Conservation (phyloP, 108 stramenopile species). For the Asterionellopsis glacialis region DNA sequence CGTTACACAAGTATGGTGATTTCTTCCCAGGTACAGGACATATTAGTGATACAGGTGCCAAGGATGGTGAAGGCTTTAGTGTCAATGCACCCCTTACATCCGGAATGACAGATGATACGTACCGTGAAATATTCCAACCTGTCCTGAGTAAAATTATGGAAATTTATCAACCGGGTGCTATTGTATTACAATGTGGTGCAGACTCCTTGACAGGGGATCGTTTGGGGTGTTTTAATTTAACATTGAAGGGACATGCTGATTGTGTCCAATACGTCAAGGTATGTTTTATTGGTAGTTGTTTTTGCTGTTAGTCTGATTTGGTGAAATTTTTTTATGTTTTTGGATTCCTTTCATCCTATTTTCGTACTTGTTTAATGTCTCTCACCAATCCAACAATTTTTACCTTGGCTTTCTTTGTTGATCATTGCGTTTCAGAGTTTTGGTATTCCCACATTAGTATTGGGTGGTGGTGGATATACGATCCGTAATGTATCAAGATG, state of each 20-base stretch:
- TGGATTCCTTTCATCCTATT: no score
- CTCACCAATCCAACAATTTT: no score
- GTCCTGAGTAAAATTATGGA: slow-evolving; percentile 97
- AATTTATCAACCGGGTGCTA: slow-evolving; percentile 92
- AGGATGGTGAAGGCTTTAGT: slow-evolving; percentile 89
- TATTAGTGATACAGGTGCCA: slow-evolving; percentile 93
- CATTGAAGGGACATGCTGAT: slow-evolving; percentile 88
- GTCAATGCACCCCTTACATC: slow-evolving; percentile 97
- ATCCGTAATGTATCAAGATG: slow-evolving; percentile 97
- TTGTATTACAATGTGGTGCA: slow-evolving; percentile 99
- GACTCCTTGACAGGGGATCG: slow-evolving; percentile 97
- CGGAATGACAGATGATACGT: slow-evolving; percentile 94
- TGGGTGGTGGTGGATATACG: slow-evolving; percentile 99
- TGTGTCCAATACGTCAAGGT: slow-evolving; percentile 85
- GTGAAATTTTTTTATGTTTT: no score
- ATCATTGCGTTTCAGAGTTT: no score
- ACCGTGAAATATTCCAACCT: slow-evolving; percentile 91
- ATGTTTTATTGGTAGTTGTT: no score
- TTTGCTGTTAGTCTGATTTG: no score
- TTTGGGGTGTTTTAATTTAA: slow-evolving; percentile 99
- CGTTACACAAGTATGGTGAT: slow-evolving; percentile 99
- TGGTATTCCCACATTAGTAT: slow-evolving; percentile 90
- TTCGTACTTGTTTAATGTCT: no score
- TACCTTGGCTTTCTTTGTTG: no score
- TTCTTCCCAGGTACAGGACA: slow-evolving; percentile 99